Conservation (phyloP, 2,329 filamentous ascomycete species). For the Pseudocercospora eumusae region DNA sequence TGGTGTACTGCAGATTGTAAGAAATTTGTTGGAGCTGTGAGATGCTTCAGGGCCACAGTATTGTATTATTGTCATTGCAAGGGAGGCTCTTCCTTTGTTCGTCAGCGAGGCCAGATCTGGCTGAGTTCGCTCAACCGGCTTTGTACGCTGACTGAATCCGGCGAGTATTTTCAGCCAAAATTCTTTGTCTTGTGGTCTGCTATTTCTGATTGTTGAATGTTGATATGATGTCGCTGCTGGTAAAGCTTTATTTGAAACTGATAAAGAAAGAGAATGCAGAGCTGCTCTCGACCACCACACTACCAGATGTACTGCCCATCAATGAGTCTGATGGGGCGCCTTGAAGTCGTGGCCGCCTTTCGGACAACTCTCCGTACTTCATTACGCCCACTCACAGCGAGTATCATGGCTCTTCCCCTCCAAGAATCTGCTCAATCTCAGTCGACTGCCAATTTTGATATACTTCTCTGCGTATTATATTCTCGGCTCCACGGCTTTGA, state of each 20-base stretch:
- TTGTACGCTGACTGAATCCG: not conserved
- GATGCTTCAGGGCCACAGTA: too few species aligned
- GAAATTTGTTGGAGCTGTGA: too few species aligned
- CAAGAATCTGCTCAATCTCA: not conserved
- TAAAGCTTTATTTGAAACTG: not conserved
- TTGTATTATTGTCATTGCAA: too few species aligned
- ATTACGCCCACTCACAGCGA: not conserved
- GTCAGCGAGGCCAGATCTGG: not conserved
- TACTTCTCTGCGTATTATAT: not conserved
- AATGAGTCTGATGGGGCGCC: not conserved
- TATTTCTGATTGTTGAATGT: not conserved
- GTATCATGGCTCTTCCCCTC: not conserved
- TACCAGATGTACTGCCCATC: not conserved
- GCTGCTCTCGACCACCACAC: too few species aligned
- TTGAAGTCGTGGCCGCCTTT: not conserved
- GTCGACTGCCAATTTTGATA: not conserved
- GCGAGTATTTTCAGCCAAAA: not conserved
- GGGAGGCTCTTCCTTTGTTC: not conserved
- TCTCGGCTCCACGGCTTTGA: not conserved
- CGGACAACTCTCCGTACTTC: not conserved
- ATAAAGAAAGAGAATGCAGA: too few species aligned
- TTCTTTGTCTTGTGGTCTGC: not conserved
- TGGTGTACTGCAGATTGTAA: too few species aligned
- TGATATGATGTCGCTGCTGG: not conserved
- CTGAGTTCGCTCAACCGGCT: not conserved